Percentiles rank a stretch among this genome's conserved stretches.
phyloP scores from a whole-genome alignment of 768 basidiomycete genomes.

The Agaricus subrufescens region DNA sequence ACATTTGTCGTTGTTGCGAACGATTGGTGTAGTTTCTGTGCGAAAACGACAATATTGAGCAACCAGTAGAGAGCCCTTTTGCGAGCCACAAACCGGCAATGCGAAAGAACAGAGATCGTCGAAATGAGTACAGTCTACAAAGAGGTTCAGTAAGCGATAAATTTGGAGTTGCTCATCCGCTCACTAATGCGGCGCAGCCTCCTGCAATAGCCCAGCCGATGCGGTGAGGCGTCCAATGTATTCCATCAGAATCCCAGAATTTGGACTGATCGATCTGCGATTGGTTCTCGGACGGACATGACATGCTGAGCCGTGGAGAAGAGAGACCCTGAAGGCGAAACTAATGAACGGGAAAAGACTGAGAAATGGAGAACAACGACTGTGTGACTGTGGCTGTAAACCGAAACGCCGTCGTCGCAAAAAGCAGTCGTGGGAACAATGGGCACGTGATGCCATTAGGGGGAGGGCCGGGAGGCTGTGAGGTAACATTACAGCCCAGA shows the following conservation, averaged over 20 bases:
- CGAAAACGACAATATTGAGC: slow-evolving; percentile 1
- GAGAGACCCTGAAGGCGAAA: neutral
- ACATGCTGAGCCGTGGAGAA: slow-evolving; percentile 1
- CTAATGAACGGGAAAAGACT: neutral
- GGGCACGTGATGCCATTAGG: neutral
- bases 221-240: slow-evolving; percentile 58
- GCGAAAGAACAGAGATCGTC: slow-evolving; percentile 45
- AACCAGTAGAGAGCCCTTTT: neutral
- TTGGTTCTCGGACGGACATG: slow-evolving; percentile 40
- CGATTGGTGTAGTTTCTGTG: slow-evolving; percentile 67
- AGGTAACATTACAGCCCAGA: neutral
- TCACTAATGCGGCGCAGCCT: slow-evolving; percentile 49
- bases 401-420: too few species aligned
- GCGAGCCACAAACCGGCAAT: slow-evolving; percentile 51
- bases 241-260: slow-evolving; percentile 53
- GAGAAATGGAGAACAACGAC: neutral
- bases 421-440: neutral
- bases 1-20: slow-evolving; percentile 80
- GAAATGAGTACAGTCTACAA: slow-evolving; percentile 60
- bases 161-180: slow-evolving; percentile 2
- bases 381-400: too few species aligned
- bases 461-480: neutral
- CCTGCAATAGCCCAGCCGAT: slow-evolving; percentile 77
- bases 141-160: neutral
- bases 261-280: slow-evolving; percentile 48